These are phyloP conservation scores for Pythium sp. DNA, from an alignment of 352 stramenopile genomes.

Conservation along the genomic window DNA sequence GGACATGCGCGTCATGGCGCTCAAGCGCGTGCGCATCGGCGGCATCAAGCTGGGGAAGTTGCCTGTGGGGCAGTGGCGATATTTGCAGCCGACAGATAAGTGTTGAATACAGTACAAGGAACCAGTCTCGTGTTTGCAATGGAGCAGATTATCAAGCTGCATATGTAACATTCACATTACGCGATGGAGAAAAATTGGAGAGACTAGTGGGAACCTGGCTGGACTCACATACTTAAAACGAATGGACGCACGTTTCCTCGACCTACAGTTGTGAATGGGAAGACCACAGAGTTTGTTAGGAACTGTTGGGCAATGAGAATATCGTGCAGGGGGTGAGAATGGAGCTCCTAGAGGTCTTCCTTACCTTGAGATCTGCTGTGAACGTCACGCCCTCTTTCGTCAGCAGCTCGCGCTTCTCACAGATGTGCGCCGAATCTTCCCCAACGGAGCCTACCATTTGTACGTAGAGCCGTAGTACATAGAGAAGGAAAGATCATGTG, in stretches of 20 bases:
- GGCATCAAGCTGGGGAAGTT: slow-evolving; percentile 79
- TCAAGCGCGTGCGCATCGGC: slow-evolving; percentile 91
- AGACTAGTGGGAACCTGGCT: neutral
- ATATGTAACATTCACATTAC: slow-evolving; percentile 9
- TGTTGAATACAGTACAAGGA: slow-evolving; percentile 21
- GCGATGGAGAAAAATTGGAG: neutral
- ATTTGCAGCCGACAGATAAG: slow-evolving; percentile 66
- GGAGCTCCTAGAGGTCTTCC: neutral
- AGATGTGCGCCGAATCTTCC: slow-evolving; percentile 54
- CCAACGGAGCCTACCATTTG: slow-evolving; percentile 43
- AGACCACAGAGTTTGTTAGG: neutral
- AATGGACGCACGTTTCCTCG: slow-evolving; percentile 39
- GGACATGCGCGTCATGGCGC: slow-evolving; percentile 83
- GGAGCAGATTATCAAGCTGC: too few relatives aligned
- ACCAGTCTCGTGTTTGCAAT: neutral
- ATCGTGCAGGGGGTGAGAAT: neutral
- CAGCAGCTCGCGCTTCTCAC: slow-evolving; percentile 66
- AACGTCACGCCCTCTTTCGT: slow-evolving; percentile 65
- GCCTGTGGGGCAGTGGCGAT: slow-evolving; percentile 75
- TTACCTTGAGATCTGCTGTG: slow-evolving; percentile 56
- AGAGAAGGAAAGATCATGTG: too few relatives aligned
- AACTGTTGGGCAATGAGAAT: neutral
- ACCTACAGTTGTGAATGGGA: slow-evolving; percentile 30
- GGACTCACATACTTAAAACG: slow-evolving; percentile 23
- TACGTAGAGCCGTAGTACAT: neutral